A percentile compares a stretch with the other conserved stretches of the same genome.
Conservation (phyloP, 768 basidiomycete species). For the Tricholoma flavovirens region DNA sequence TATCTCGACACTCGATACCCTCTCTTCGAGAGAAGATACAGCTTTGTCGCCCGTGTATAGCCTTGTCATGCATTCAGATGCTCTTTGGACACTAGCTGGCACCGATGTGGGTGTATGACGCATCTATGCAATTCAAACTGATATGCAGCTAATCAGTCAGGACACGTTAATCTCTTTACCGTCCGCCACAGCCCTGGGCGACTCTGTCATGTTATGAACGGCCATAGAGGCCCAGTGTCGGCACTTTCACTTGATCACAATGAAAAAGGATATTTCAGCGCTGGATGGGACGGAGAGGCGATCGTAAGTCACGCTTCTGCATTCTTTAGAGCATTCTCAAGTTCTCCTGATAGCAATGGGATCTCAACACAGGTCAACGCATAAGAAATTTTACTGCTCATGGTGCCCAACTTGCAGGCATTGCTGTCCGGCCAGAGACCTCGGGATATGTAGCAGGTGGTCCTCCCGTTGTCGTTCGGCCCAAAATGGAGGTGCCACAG, state of each 20-base stretch:
- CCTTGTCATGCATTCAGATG: conserved; percentile 87
- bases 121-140: background rate
- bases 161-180: conserved; percentile 90
- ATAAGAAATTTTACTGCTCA: conserved; percentile 77
- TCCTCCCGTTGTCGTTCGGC: conserved; percentile 10
- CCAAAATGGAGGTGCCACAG: background rate
- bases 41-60: conserved; percentile 77
- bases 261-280: conserved; percentile 84
- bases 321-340: conserved; percentile 1
- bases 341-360: conserved; percentile 76
- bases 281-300: conserved; percentile 91
- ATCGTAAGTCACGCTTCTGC: conserved; percentile 45
- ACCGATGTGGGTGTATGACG: conserved; percentile 54
- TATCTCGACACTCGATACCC: conserved; percentile 20
- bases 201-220: conserved; percentile 63
- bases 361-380: conserved; percentile 83
- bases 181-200: conserved; percentile 89
- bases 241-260: conserved; percentile 75
- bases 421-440: conserved; percentile 67
- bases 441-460: conserved; percentile 28
- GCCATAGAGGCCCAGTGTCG: conserved; percentile 80
- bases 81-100: conserved; percentile 87
- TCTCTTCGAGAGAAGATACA: conserved; percentile 37
- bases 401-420: conserved; percentile 75
- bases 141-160: conserved; percentile 44